Conservation (phyloP, 208 protist species). For the Trypanosoma congolense region DNA sequence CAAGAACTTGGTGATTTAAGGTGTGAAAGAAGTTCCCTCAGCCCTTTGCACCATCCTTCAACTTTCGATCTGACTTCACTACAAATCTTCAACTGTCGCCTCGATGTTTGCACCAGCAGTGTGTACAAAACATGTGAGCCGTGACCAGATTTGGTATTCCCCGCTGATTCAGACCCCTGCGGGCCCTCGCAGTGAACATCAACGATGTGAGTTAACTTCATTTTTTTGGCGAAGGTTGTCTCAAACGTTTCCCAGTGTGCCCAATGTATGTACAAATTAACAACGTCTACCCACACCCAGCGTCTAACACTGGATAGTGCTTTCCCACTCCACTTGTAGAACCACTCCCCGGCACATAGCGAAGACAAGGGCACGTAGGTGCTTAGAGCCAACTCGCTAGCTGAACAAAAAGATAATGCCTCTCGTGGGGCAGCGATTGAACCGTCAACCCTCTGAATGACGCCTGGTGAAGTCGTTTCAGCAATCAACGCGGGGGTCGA, state of each 20-base stretch:
- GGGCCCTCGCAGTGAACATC: slow-evolving; percentile 50
- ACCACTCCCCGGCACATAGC: slow-evolving; percentile 72
- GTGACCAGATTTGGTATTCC: background rate
- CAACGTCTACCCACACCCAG: slow-evolving; percentile 76
- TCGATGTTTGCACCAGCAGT: slow-evolving; percentile 59
- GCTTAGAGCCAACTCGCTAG: slow-evolving; percentile 56
- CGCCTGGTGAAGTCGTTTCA: background rate
- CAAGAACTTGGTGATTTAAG: slow-evolving; percentile 31
- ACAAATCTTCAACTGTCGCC: slow-evolving; percentile 62
- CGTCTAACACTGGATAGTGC: slow-evolving; percentile 43
- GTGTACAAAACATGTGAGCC: slow-evolving; percentile 64
- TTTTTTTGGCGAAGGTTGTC: slow-evolving; percentile 40
- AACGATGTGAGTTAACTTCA: slow-evolving; percentile 63
- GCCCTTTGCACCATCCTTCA: slow-evolving; percentile 74
- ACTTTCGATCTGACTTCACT: slow-evolving; percentile 65
- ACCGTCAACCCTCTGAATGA: background rate
- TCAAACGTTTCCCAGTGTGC: slow-evolving; percentile 57
- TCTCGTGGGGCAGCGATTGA: background rate
- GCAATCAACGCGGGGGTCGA: too few species aligned
- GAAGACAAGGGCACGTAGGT: slow-evolving; percentile 57
- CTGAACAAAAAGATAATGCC: slow-evolving; percentile 26
- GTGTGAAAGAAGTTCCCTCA: slow-evolving; percentile 71
- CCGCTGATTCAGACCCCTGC: slow-evolving; percentile 39
- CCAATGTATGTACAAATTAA: slow-evolving; percentile 76
- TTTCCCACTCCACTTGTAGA: slow-evolving; percentile 73